These are phyloP conservation scores for Cyphellophora europaea DNA, from an alignment of 2,329 filamentous ascomycete genomes.

Conservation along the genomic window DNA sequence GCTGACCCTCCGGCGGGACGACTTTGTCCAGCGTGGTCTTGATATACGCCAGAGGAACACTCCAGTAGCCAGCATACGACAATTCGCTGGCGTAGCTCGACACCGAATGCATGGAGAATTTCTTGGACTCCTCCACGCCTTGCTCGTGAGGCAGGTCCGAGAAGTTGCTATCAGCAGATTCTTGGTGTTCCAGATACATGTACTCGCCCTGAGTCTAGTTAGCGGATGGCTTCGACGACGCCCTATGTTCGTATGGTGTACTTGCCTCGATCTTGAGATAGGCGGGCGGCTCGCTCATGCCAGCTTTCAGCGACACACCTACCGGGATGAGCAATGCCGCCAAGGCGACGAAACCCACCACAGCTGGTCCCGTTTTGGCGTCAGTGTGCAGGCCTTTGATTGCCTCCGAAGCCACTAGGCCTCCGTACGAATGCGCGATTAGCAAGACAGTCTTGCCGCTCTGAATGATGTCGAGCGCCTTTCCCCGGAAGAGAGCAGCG, in stretches of 20 bases:
- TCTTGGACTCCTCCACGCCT: conserved; percentile 13
- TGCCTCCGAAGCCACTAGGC: conserved; percentile 22
- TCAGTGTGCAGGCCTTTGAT: no score
- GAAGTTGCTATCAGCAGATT: conserved; percentile 5
- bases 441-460: conserved; percentile 23
- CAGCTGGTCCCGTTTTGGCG: no score
- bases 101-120: conserved; percentile 19
- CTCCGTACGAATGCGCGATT: conserved; percentile 25
- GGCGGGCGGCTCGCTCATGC: no score
- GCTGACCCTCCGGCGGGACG: conserved; percentile 21
- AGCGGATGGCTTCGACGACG: no score
- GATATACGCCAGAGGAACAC: conserved; percentile 26
- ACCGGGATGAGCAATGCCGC: no score
- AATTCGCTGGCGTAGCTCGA: conserved; percentile 21
- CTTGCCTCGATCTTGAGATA: no score
- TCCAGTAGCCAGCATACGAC: conserved; percentile 25
- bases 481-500: conserved; percentile 23
- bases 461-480: no score
- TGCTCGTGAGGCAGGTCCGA: conserved; percentile 8
- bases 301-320: no score
- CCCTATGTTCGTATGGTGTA: no score
- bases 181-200: no score
- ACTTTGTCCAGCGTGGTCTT: conserved; percentile 22
- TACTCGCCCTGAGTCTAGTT: no score
- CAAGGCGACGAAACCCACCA: no score